These are phyloP conservation scores for Xylariaceae sp. DNA, from an alignment of 2,329 filamentous ascomycete genomes.

Conservation along the genomic window DNA sequence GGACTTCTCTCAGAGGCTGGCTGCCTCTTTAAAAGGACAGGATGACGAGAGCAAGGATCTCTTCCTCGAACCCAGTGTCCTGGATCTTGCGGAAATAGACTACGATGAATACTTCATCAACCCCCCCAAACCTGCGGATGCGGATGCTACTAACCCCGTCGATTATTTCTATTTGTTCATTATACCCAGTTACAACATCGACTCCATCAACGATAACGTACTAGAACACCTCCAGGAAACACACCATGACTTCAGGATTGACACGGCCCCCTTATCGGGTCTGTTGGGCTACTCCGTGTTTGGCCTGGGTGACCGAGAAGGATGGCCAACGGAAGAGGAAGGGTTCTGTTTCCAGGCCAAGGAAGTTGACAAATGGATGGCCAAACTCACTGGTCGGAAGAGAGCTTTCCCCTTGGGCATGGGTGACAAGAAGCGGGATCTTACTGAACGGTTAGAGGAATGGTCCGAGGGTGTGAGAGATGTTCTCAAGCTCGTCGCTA, in stretches of 20 bases:
- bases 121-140: slow-evolving; percentile 57
- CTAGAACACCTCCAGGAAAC: slow-evolving; percentile 85
- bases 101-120: slow-evolving; percentile 89
- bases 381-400: slow-evolving; percentile 82
- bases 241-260: slow-evolving; percentile 93
- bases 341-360: slow-evolving; percentile 92
- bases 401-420: slow-evolving; percentile 84
- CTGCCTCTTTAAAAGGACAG: slow-evolving; percentile 47
- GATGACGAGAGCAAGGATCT: slow-evolving; percentile 32
- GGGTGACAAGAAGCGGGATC: slow-evolving; percentile 77
- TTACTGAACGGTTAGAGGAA: slow-evolving; percentile 60
- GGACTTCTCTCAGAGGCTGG: slow-evolving; percentile 54
- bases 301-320: slow-evolving; percentile 84
- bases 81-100: slow-evolving; percentile 80
- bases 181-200: slow-evolving; percentile 90
- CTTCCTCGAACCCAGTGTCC: slow-evolving; percentile 56
- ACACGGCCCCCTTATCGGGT: slow-evolving; percentile 72
- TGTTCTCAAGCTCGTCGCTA: slow-evolving; percentile 58
- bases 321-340: slow-evolving; percentile 85
- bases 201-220: slow-evolving; percentile 83
- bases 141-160: slow-evolving; percentile 36
- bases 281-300: slow-evolving; percentile 89
- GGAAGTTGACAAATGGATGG: slow-evolving; percentile 92
- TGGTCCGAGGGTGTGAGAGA: slow-evolving; percentile 74
- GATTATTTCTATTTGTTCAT: slow-evolving; percentile 79